Evolutionary conservation across 148 eudicot genomes (phyloP).

Genomic region (Chenopodium berlandieri): DNA sequence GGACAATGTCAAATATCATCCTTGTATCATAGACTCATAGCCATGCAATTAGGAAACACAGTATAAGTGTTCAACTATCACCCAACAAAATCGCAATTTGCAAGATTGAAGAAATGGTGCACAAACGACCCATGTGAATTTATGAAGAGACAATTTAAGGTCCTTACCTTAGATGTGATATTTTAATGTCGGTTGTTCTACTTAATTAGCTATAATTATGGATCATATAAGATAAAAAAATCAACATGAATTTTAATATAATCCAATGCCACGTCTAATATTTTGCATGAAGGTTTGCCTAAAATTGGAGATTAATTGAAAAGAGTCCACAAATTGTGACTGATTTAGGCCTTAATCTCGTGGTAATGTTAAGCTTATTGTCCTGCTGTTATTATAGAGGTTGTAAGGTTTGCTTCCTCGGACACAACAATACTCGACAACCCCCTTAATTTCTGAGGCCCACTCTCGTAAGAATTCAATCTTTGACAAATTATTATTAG

Average conservation of each 20-base stretch:
- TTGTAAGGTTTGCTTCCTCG: slow-evolving; percentile 10
- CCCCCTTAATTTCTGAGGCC: slow-evolving; percentile 5
- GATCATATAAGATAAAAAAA: not conserved
- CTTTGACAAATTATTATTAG: not conserved
- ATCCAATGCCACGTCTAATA: not conserved
- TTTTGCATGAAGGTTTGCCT: slow-evolving; percentile 8
- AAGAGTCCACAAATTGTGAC: not conserved
- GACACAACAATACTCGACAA: slow-evolving; percentile 11
- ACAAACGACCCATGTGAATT: slow-evolving; percentile 21
- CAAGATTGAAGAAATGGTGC: slow-evolving; percentile 10
- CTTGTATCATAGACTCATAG: not conserved
- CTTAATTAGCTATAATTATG: not conserved
- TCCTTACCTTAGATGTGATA: slow-evolving; percentile 20
- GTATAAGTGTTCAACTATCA: slow-evolving; percentile 2
- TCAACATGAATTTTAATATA: not conserved
- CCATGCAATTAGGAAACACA: slow-evolving; percentile 13
- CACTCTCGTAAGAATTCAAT: not conserved
- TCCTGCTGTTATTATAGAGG: not conserved
- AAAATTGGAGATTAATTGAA: slow-evolving; percentile 6
- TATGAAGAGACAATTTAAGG: slow-evolving; percentile 1
- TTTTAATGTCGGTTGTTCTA: slow-evolving; percentile 24
- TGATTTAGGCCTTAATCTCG: not conserved
- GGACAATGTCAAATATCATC: not conserved
- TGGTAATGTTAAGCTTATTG: not conserved
- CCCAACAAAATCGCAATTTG: not conserved